Evolutionary conservation across 257 asterid species (phyloP).

Genomic region (Nicotiana noctiflora): DNA sequence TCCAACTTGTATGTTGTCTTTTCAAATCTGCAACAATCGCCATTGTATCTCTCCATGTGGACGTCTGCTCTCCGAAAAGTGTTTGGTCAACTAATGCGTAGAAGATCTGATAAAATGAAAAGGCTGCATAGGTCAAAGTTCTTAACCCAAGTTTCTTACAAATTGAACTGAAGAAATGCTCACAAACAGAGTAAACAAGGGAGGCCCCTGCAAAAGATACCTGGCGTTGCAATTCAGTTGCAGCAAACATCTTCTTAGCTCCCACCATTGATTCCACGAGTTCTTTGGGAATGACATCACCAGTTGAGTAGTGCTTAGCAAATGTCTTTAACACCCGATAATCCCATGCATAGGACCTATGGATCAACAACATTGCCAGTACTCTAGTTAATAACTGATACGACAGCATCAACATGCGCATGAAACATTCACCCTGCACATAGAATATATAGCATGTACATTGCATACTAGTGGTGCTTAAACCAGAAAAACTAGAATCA

Average conservation of each 20-base stretch:
- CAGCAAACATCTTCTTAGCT: constrained; percentile 87
- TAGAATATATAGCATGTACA: not conserved
- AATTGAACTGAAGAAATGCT: not conserved
- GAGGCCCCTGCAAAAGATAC: constrained; percentile 32
- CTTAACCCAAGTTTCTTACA: not conserved
- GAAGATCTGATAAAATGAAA: constrained; percentile 49
- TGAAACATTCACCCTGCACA: not conserved
- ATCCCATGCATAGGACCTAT: constrained; percentile 91
- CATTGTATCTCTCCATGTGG: constrained; percentile 41
- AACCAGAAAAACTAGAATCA: not conserved
- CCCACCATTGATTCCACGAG: constrained; percentile 62
- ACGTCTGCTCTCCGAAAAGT: constrained; percentile 57
- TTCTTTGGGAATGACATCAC: constrained; percentile 79
- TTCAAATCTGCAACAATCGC: constrained; percentile 63
- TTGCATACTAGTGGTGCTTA: not conserved
- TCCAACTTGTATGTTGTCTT: constrained; percentile 80
- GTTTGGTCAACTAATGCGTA: constrained; percentile 79
- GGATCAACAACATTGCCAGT: not conserved
- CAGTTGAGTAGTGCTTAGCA: constrained; percentile 75
- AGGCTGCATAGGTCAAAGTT: not conserved
- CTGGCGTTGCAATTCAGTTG: constrained; percentile 93
- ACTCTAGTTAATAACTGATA: not conserved
- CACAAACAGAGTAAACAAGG: not conserved
- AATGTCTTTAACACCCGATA: constrained; percentile 68
- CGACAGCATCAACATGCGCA: not conserved